Evolutionary conservation across 108 stramenopile species (phyloP).

Genomic region (Cylindrotheca closterium): DNA sequence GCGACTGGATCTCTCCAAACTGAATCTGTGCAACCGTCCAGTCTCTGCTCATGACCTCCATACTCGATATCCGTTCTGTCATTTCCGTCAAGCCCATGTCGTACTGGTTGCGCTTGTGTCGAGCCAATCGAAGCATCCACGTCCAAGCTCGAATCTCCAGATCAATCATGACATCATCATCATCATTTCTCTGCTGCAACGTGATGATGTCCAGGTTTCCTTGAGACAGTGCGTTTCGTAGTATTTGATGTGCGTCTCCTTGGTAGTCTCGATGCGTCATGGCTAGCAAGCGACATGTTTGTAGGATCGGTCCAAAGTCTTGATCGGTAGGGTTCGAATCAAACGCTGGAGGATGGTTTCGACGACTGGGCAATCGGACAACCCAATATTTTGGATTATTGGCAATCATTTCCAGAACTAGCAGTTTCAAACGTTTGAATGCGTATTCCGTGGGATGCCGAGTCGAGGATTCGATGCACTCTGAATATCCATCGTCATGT

Average conservation of each 20-base stretch:
- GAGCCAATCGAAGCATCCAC: neutral
- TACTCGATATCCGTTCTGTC: neutral
- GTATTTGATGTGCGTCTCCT: neutral
- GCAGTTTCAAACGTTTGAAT: conserved; percentile 5
- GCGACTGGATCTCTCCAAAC: neutral
- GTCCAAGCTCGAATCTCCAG: neutral
- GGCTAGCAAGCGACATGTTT: conserved; percentile 11
- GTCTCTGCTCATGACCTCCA: neutral
- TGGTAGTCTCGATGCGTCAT: conserved; percentile 9
- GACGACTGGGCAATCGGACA: neutral
- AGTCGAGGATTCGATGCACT: neutral
- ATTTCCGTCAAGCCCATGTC: too few relatives aligned
- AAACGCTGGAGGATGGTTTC: neutral
- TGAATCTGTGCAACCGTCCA: neutral
- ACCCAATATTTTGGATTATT: neutral
- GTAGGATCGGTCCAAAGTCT: neutral
- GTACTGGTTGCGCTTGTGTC: neutral
- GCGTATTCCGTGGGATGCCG: neutral
- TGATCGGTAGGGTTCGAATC: neutral
- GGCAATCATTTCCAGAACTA: neutral
- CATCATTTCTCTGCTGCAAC: neutral
- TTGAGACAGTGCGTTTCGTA: neutral
- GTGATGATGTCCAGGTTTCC: neutral
- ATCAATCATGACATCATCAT: neutral
- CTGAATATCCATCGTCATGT: neutral